Conservation (phyloP, 2,329 filamentous ascomycete species). For the Berkeleyomyces rouxiae region DNA sequence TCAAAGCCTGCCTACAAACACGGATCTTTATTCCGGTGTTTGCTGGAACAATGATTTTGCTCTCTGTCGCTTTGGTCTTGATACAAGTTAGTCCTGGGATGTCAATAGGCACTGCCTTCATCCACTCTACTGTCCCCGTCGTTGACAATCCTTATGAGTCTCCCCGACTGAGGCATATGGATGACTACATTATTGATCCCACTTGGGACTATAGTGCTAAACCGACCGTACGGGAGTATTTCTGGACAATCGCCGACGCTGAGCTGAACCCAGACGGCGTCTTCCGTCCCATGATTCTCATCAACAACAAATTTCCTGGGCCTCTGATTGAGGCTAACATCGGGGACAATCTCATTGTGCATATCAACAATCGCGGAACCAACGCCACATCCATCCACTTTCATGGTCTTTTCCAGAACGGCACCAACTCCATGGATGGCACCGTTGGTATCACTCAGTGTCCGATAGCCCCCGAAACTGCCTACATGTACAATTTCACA, state of each 20-base stretch:
- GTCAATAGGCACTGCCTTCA: no score
- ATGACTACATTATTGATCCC: constrained; percentile 40
- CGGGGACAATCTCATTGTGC: constrained; percentile 53
- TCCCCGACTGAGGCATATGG: constrained; percentile 20
- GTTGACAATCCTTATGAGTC: neutral
- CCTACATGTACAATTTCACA: constrained; percentile 52
- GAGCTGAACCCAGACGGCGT: constrained; percentile 44
- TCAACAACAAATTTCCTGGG: constrained; percentile 60
- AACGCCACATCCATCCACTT: constrained; percentile 58
- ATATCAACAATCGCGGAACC: constrained; percentile 48
- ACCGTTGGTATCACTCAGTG: constrained; percentile 51
- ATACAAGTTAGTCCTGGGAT: no score
- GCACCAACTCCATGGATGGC: constrained; percentile 57
- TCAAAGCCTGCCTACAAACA: no score
- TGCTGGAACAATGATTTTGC: no score
- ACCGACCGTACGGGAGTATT: constrained; percentile 36
- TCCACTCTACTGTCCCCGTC: no score
- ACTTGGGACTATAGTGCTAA: constrained; percentile 37
- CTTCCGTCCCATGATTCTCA: constrained; percentile 43
- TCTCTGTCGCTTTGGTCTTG: no score
- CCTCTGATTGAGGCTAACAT: constrained; percentile 58
- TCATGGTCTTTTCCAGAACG: constrained; percentile 63
- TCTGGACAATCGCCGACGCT: constrained; percentile 42
- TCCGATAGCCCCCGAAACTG: constrained; percentile 43
- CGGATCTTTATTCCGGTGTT: no score